Evolutionary conservation across 2,329 filamentous ascomycete species (phyloP), one percentile per base, ranked within the genome.

Genomic region (Polychaeton citri): DNA sequence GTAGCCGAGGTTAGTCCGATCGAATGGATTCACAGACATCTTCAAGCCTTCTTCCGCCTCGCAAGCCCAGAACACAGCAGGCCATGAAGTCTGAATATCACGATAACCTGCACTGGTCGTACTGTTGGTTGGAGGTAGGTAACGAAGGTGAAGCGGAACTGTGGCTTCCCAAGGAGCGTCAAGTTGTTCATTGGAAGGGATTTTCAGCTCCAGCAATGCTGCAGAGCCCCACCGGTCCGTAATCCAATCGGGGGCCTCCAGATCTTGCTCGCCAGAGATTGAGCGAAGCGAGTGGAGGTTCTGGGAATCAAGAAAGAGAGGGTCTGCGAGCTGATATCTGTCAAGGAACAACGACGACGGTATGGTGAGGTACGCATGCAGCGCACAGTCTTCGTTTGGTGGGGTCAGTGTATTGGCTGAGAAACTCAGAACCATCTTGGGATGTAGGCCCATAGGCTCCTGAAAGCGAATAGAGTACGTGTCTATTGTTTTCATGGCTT

Each of bases 51-150:
- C 69, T 7, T 74, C 71, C 0, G 78, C 72, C 6, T 72, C 67
- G 52, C 88, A 96, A 1, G 86, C 85, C 87, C 87, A 95, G 64
- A 95, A 95, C 0, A 95, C 72, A 0, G 74, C 72, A 0, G 88
- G 88, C 63, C 81, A 87, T 0, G 88, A 82, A 0, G 90, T 57
- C n/a, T 74, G 62, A 1, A 77, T 58, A 2, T 61, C 56, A 43
- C 73, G 65, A 2, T 77, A 77, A 2, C 66, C 34, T 0, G 47
- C 28, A 6, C 55, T 34, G 15, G 33, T 66, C 30, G 58, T 55
- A 3, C 38, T 41, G 16, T 41, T 44, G 0, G 69, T 66, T 0
- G 81, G 81, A 5, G 67, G 61, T 4, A 93, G 68, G 55, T 95
- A 96, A 20, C 88, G 80, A 3, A 94, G 68, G 53, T 96, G 88